phyloP scores from a whole-genome alignment of 2,329 filamentous ascomycete genomes.

The Trichophyton schoenleinii region DNA sequence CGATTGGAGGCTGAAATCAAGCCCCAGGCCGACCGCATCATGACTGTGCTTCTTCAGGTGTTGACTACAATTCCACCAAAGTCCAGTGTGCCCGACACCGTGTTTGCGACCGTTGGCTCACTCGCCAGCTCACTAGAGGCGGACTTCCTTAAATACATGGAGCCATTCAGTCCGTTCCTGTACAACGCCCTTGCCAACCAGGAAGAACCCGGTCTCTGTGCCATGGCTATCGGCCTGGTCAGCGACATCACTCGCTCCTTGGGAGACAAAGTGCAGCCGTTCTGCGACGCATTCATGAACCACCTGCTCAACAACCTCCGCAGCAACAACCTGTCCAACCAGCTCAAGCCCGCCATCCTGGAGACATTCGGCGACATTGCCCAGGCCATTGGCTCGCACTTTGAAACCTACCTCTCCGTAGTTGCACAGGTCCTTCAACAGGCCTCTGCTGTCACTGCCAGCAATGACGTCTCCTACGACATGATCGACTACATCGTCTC shows the following conservation, averaged over 20 bases:
- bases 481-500: constrained; percentile 96
- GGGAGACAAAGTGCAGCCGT: constrained; percentile 81
- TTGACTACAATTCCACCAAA: constrained; percentile 66
- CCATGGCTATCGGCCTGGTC: constrained; percentile 93
- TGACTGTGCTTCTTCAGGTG: constrained; percentile 74
- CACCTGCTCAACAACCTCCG: constrained; percentile 83
- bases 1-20: constrained; percentile 83
- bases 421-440: constrained; percentile 92
- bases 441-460: constrained; percentile 68
- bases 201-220: constrained; percentile 84
- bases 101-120: constrained; percentile 86
- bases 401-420: constrained; percentile 83
- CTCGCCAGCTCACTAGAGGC: constrained; percentile 83
- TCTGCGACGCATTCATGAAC: constrained; percentile 98
- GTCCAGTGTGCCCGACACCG: constrained; percentile 85
- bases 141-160: constrained; percentile 96
- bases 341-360: constrained; percentile 95
- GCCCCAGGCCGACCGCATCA: constrained; percentile 84
- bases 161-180: constrained; percentile 79
- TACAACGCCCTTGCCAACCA: constrained; percentile 92
- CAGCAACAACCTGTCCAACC: constrained; percentile 78
- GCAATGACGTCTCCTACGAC: constrained; percentile 73
- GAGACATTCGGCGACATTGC: constrained; percentile 98
- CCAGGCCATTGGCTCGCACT: constrained; percentile 78
- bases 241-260: constrained; percentile 91